These are phyloP conservation scores for Atractiella rhizophila DNA, from an alignment of 768 basidiomycete species.

Conservation along the genomic window DNA sequence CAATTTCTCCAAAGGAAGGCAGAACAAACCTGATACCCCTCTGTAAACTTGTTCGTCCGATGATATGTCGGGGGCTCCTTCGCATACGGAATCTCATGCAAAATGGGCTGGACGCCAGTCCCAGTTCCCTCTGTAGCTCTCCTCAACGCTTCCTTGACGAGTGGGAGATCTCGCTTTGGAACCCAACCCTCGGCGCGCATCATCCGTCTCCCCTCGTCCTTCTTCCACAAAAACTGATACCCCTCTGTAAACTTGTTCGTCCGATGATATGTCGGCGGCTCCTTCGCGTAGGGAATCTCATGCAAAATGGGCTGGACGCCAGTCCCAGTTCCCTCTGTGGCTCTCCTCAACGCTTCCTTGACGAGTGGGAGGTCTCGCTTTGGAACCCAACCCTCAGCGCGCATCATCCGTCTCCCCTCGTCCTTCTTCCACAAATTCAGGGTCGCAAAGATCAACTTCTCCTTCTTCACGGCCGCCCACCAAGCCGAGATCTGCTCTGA, in stretches of 20 bases:
- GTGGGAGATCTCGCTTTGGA: slow-evolving; percentile 66
- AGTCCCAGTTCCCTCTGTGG: slow-evolving; percentile 33
- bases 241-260: slow-evolving; percentile 91
- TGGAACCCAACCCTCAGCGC: slow-evolving; percentile 95
- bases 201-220: slow-evolving; percentile 68
- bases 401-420: slow-evolving; percentile 68
- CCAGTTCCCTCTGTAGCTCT: slow-evolving; percentile 45
- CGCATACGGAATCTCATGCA: slow-evolving; percentile 45
- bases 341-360: slow-evolving; percentile 62
- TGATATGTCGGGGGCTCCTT: slow-evolving; percentile 89
- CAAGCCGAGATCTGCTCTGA: slow-evolving; percentile 66
- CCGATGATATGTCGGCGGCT: slow-evolving; percentile 79
- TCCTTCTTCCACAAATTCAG: slow-evolving; percentile 91
- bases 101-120: slow-evolving; percentile 68
- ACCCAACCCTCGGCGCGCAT: slow-evolving; percentile 95
- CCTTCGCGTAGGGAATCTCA: slow-evolving; percentile 23
- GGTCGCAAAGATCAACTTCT: slow-evolving; percentile 87
- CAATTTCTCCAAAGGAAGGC: too few relatives aligned
- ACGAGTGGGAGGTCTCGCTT: slow-evolving; percentile 68
- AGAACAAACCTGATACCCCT: slow-evolving; percentile 91
- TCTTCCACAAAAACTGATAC: slow-evolving; percentile 34
- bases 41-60: slow-evolving; percentile 83
- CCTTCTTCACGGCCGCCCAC: slow-evolving; percentile 81
- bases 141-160: slow-evolving; percentile 24
- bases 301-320: background rate